Conservation (phyloP, 257 asterid genomes). For the Sherardia arvensis region DNA sequence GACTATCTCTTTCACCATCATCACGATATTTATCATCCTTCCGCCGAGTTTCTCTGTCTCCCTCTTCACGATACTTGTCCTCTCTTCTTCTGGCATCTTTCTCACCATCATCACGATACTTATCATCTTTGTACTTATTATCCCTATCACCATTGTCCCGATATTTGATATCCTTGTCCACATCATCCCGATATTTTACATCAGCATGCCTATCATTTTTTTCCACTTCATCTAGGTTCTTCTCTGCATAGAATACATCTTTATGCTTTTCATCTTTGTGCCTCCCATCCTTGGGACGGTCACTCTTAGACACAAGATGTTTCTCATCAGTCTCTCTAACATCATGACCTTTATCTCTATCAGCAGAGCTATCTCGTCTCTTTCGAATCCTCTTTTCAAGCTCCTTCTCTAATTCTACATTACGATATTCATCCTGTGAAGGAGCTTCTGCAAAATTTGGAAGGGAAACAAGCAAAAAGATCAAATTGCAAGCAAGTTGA, state of each 20-base stretch:
- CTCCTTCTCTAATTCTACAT: constrained; percentile 55
- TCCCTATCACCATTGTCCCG: constrained; percentile 58
- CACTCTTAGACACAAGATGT: constrained; percentile 49
- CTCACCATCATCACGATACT: constrained; percentile 45
- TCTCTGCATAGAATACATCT: constrained; percentile 44
- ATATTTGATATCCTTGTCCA: constrained; percentile 44
- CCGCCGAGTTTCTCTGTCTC: constrained; percentile 42
- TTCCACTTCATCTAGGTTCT: constrained; percentile 46
- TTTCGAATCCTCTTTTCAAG: constrained; percentile 47
- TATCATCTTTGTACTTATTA: constrained; percentile 44
- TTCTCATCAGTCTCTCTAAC: constrained; percentile 55
- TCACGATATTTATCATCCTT: constrained; percentile 54
- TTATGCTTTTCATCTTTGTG: constrained; percentile 57
- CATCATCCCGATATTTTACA: constrained; percentile 49
- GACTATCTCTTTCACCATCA: constrained; percentile 41
- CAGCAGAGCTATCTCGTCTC: constrained; percentile 56
- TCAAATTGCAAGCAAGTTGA: neutral
- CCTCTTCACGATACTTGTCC: constrained; percentile 36
- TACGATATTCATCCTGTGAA: constrained; percentile 38
- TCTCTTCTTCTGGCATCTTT: constrained; percentile 46
- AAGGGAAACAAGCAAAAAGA: neutral
- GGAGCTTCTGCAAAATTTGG: constrained; percentile 33
- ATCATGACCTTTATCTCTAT: constrained; percentile 51
- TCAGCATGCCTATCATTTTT: constrained; percentile 60
- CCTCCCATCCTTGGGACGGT: constrained; percentile 59